These are phyloP conservation scores for Ascomycota sp. DNA, from an alignment of 2,329 filamentous ascomycete species.

Conservation along the genomic window DNA sequence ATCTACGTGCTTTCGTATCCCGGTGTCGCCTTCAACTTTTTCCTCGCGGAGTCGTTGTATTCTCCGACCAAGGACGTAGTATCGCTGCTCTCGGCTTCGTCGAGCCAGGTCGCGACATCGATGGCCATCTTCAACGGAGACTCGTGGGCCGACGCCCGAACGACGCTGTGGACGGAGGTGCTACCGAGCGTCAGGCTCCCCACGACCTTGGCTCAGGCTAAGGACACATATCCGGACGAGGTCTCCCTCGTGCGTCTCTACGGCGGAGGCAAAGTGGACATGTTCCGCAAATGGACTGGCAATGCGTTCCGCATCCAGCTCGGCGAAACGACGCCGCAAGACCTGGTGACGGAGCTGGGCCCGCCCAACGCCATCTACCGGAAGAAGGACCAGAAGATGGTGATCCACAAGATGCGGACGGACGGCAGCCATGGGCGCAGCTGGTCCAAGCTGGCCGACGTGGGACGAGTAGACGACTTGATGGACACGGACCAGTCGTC, in stretches of 20 bases:
- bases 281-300: constrained; percentile 50
- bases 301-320: constrained; percentile 51
- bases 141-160: constrained; percentile 73
- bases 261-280: constrained; percentile 58
- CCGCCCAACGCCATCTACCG: constrained; percentile 87
- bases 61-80: constrained; percentile 65
- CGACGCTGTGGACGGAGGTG: constrained; percentile 53
- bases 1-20: constrained; percentile 88
- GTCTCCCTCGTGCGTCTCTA: constrained; percentile 62
- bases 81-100: constrained; percentile 59
- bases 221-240: constrained; percentile 72
- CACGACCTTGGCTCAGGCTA: constrained; percentile 45
- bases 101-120: constrained; percentile 55
- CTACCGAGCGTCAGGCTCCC: constrained; percentile 57
- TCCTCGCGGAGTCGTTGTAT: constrained; percentile 53
- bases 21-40: constrained; percentile 82
- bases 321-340: constrained; percentile 78
- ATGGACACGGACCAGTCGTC: constrained; percentile 62
- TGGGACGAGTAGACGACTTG: constrained; percentile 29
- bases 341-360: constrained; percentile 74
- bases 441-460: too few species aligned
- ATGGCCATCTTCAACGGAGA: constrained; percentile 84
- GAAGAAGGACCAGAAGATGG: constrained; percentile 74
- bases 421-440: too few species aligned
- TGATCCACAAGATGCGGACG: constrained; percentile 52